phyloP scores from a whole-genome alignment of 1,284 basidiomycete species.

The Tranzscheliella williamsii region DNA sequence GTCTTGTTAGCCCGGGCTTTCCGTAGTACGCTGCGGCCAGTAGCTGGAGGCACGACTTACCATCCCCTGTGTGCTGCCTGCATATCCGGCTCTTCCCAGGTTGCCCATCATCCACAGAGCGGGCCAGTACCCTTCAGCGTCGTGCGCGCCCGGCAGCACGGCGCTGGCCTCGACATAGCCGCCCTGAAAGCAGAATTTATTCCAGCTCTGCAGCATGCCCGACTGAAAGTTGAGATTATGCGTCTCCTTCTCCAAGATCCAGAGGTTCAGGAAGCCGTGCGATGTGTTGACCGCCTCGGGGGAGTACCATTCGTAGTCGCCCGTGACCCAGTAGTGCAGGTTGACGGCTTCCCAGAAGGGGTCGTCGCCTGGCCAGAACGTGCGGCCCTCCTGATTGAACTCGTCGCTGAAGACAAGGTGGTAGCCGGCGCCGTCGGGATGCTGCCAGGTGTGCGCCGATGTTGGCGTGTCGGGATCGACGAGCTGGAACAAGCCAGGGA shows the following conservation, averaged over 20 bases:
- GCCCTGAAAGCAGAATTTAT: constrained; percentile 57
- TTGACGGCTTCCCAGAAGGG: constrained; percentile 55
- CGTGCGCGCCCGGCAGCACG: constrained; percentile 35
- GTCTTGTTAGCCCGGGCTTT: not conserved
- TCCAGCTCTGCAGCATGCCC: constrained; percentile 55
- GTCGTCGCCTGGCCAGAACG: constrained; percentile 62
- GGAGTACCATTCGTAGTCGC: constrained; percentile 58
- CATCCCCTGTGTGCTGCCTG: constrained; percentile 51
- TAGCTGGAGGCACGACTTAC: not conserved
- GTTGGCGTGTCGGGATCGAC: constrained; percentile 38
- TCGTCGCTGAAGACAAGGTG: constrained; percentile 75
- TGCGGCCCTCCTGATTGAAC: constrained; percentile 70
- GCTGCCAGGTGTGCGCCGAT: constrained; percentile 6
- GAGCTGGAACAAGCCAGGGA: constrained; percentile 10
- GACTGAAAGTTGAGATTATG: constrained; percentile 53
- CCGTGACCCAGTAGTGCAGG: constrained; percentile 36
- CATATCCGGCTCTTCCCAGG: constrained; percentile 49
- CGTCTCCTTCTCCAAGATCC: constrained; percentile 22
- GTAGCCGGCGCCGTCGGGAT: constrained; percentile 17
- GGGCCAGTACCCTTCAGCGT: constrained; percentile 64
- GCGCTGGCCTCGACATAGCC: constrained; percentile 42
- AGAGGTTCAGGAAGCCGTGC: constrained; percentile 38
- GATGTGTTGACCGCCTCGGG: constrained; percentile 49
- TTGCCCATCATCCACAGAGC: constrained; percentile 50
- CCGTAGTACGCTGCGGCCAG: too few relatives aligned